phyloP scores from a whole-genome alignment of 139 green algal species.

The Coelastrella sp. region DNA sequence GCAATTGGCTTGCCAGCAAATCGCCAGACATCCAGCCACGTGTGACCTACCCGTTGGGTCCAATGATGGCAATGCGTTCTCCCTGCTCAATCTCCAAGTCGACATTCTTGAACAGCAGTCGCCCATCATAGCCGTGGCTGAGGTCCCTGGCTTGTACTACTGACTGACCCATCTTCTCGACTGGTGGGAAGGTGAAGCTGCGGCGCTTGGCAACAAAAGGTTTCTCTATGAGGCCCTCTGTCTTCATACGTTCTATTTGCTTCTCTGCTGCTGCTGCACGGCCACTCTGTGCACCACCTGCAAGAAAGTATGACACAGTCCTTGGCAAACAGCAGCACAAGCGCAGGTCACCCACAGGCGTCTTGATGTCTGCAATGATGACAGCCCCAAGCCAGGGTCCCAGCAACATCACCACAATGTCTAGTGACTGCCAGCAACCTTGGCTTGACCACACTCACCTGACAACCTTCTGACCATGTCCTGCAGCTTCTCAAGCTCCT shows the following conservation, averaged over 20 bases:
- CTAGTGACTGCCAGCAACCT: too few relatives aligned
- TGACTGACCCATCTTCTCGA: slow-evolving; percentile 80
- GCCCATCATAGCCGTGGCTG: slow-evolving; percentile 90
- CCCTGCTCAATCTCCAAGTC: slow-evolving; percentile 90
- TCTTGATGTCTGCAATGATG: background rate
- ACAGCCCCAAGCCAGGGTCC: background rate
- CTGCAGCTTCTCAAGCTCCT: slow-evolving; percentile 91
- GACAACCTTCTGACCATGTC: slow-evolving; percentile 63
- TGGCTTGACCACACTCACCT: background rate
- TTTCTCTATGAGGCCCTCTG: slow-evolving; percentile 84
- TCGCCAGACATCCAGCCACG: too few relatives aligned
- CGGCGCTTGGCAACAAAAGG: slow-evolving; percentile 86
- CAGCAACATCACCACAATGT: too few relatives aligned
- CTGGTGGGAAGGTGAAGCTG: slow-evolving; percentile 77
- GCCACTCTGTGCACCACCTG: slow-evolving; percentile 68
- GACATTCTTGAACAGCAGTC: slow-evolving; percentile 81
- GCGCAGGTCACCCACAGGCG: too few relatives aligned
- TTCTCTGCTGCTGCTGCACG: slow-evolving; percentile 86
- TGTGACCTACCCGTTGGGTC: slow-evolving; percentile 83
- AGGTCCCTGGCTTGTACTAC: slow-evolving; percentile 75
- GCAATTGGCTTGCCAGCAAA: too few relatives aligned
- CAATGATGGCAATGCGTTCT: slow-evolving; percentile 97
- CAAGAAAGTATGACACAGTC: background rate
- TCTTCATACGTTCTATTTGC: slow-evolving; percentile 87
- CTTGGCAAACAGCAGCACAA: too few relatives aligned